Conservation (phyloP, 2,329 filamentous ascomycete species). For the Botrytis fragariae region DNA sequence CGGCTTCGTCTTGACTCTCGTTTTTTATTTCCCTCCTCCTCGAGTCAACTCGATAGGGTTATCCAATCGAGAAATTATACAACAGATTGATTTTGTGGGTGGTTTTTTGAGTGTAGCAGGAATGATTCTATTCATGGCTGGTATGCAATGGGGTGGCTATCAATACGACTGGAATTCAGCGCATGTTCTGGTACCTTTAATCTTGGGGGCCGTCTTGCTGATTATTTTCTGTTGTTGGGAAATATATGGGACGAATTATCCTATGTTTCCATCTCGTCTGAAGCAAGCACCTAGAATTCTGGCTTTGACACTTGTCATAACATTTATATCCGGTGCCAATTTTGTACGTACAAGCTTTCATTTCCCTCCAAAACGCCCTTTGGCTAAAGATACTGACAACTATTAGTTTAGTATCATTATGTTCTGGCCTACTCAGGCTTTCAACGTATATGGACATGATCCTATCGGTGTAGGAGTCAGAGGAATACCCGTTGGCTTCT, state of each 20-base stretch:
- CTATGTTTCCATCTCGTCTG: constrained; percentile 50
- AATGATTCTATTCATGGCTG: constrained; percentile 51
- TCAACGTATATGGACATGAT: constrained; percentile 64
- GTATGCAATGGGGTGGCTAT: constrained; percentile 56
- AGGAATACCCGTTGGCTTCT: constrained; percentile 62
- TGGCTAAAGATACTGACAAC: not conserved
- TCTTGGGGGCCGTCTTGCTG: constrained; percentile 48
- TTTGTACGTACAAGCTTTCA: constrained; percentile 10
- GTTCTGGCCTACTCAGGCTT: constrained; percentile 61
- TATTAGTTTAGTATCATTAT: constrained; percentile 41
- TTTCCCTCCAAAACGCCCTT: not conserved
- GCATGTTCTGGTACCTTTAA: constrained; percentile 53
- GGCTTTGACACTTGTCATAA: constrained; percentile 53
- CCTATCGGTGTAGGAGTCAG: constrained; percentile 63
- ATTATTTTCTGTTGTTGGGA: constrained; percentile 53
- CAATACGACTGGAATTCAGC: constrained; percentile 54
- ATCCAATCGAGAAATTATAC: constrained; percentile 42
- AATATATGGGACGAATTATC: constrained; percentile 48
- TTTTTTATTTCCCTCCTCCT: constrained; percentile 55
- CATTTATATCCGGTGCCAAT: constrained; percentile 59
- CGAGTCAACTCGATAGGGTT: constrained; percentile 44
- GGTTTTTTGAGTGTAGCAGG: constrained; percentile 50
- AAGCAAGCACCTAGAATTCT: constrained; percentile 53
- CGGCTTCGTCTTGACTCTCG: constrained; percentile 49
- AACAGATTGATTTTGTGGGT: constrained; percentile 50